Conservation (phyloP, 2,329 filamentous ascomycete species). For the Bipolaris bicolor region DNA sequence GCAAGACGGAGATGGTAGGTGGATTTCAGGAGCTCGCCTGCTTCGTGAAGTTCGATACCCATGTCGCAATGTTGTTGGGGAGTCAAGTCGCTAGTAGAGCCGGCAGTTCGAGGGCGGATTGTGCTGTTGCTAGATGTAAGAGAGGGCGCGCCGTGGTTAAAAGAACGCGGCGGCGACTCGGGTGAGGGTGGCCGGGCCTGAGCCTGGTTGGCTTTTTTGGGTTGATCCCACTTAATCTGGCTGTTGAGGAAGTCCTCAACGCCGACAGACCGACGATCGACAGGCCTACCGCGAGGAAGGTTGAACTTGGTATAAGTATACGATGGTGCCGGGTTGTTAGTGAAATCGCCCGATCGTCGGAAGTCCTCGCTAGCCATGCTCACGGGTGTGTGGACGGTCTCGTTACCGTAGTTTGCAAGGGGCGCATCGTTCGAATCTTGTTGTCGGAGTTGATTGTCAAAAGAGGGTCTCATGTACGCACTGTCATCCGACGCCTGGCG, state of each 20-base stretch:
- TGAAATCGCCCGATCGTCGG: conserved; percentile 59
- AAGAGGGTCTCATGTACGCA: conserved; percentile 47
- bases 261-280: conserved; percentile 65
- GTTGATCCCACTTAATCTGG: conserved; percentile 67
- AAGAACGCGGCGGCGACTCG: conserved; percentile 49
- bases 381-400: conserved; percentile 70
- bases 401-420: conserved; percentile 67
- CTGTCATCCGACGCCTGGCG: conserved; percentile 48
- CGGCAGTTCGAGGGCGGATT: conserved; percentile 53
- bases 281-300: conserved; percentile 79
- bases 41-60: conserved; percentile 88
- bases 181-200: conserved; percentile 46
- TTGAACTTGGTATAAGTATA: conserved; percentile 88
- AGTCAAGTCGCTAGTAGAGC: conserved; percentile 66
- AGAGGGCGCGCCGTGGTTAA: conserved; percentile 42
- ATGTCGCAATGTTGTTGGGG: conserved; percentile 88
- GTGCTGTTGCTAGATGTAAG: conserved; percentile 54
- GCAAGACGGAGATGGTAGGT: conserved; percentile 95
- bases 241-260: conserved; percentile 49
- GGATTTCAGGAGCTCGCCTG: conserved; percentile 86
- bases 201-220: conserved; percentile 47
- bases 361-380: conserved; percentile 76
- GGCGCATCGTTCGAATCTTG: conserved; percentile 54
- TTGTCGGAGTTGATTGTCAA: conserved; percentile 46
- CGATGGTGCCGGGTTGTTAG: conserved; percentile 65